Conservation (phyloP, 2,329 filamentous ascomycete genomes). For the Phialophora macrospora region DNA sequence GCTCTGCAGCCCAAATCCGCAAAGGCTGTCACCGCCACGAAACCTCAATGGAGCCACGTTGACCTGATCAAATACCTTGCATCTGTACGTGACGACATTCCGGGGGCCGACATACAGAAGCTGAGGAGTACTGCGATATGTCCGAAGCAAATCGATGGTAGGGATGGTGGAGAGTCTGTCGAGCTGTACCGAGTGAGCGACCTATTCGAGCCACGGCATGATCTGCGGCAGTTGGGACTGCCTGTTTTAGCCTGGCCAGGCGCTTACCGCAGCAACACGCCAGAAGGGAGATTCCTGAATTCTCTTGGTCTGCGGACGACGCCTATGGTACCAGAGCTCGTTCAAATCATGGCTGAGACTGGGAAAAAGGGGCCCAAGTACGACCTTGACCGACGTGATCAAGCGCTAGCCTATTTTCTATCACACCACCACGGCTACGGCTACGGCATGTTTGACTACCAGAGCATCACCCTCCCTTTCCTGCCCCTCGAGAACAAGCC, state of each 20-base stretch:
- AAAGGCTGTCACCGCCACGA: constrained; percentile 31
- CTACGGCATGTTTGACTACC: constrained; percentile 70
- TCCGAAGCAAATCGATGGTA: constrained; percentile 69
- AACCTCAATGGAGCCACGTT: constrained; percentile 81
- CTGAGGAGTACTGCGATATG: constrained; percentile 80
- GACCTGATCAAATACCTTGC: constrained; percentile 94
- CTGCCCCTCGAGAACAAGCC: constrained; percentile 70
- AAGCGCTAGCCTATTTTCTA: constrained; percentile 81
- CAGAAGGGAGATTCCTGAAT: constrained; percentile 75
- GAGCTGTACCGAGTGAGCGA: constrained; percentile 73
- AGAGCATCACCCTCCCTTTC: constrained; percentile 61
- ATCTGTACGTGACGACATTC: constrained; percentile 88
- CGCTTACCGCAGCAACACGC: constrained; percentile 66
- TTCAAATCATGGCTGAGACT: constrained; percentile 74
- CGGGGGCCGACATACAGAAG: constrained; percentile 76
- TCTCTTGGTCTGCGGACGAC: constrained; percentile 73
- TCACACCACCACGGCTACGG: constrained; percentile 76
- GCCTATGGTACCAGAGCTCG: constrained; percentile 74
- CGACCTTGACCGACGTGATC: constrained; percentile 63
- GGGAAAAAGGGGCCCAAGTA: constrained; percentile 51
- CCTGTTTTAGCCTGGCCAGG: constrained; percentile 84
- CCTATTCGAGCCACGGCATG: constrained; percentile 77
- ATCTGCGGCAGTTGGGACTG: constrained; percentile 70
- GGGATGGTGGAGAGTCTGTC: constrained; percentile 58
- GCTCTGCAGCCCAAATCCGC: constrained; percentile 55